Conservation (phyloP, 306 rosid genomes). For the Corylus avellana region DNA sequence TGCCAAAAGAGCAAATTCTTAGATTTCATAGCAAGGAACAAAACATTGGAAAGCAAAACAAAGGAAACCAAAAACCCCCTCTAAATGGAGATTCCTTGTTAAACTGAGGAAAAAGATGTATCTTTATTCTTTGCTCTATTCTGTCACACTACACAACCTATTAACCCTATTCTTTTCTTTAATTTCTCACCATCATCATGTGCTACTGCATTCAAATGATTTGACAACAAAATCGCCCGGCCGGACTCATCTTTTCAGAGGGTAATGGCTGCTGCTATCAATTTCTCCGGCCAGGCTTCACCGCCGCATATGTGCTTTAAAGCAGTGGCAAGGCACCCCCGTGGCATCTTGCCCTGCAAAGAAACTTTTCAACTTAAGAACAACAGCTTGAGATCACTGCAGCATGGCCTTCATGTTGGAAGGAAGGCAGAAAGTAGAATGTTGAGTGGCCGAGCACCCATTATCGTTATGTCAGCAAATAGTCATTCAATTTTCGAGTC, state of each 20-base stretch:
- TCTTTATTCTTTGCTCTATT: conserved; percentile 45
- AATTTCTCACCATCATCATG: not conserved
- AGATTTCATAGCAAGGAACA: conserved; percentile 49
- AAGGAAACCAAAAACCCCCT: conserved; percentile 10
- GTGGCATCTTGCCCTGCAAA: conserved; percentile 12
- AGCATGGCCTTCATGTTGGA: conserved; percentile 11
- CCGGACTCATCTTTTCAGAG: not conserved
- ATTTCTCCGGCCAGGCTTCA: conserved; percentile 30
- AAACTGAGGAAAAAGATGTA: conserved; percentile 19
- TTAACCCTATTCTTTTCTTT: conserved; percentile 6
- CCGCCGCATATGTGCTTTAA: conserved; percentile 24
- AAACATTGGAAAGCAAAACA: conserved; percentile 28
- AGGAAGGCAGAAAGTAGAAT: conserved; percentile 17
- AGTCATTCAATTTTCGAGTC: not conserved
- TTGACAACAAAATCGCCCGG: not conserved
- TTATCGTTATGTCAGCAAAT: conserved; percentile 21
- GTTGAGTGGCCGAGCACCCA: conserved; percentile 11
- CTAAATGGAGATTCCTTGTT: conserved; percentile 37
- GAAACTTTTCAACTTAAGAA: conserved; percentile 29
- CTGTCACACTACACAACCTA: conserved; percentile 16
- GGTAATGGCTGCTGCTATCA: conserved; percentile 33
- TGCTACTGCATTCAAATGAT: not conserved
- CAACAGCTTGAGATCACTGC: conserved; percentile 17
- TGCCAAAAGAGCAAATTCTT: conserved; percentile 42
- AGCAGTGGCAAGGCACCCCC: conserved; percentile 17